phyloP scores from a whole-genome alignment of 2,329 filamentous ascomycete genomes.

The Ceratocystis cubensis region DNA sequence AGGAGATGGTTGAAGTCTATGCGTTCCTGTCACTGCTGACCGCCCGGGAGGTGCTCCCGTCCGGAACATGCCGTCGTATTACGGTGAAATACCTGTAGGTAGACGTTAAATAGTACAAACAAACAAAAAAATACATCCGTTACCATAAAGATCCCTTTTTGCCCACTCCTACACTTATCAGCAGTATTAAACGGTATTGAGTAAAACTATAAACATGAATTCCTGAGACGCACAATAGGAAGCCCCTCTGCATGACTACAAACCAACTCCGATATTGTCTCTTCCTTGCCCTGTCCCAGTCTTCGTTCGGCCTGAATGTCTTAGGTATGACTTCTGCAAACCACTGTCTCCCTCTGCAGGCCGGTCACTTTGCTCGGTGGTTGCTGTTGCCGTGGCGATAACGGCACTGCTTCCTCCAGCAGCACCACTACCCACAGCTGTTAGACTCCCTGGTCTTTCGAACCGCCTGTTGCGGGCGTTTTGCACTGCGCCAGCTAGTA shows the following conservation, averaged over 20 bases:
- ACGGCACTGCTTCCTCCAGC: neutral
- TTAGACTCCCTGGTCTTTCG: slow-evolving; percentile 5
- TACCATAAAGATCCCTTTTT: too few species aligned
- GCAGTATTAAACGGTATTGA: neutral
- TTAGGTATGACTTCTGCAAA: neutral
- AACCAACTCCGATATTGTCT: neutral
- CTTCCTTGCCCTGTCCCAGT: neutral
- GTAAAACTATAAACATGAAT: neutral
- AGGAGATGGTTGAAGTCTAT: too few species aligned
- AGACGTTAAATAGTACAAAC: too few species aligned
- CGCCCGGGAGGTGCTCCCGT: too few species aligned
- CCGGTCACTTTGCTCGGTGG: neutral
- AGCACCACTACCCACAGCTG: neutral
- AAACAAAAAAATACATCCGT: too few species aligned
- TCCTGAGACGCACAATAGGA: neutral
- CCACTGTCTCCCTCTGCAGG: neutral
- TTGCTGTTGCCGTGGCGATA: neutral
- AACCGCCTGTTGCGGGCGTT: neutral
- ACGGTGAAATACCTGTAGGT: too few species aligned
- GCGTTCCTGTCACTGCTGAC: too few species aligned
- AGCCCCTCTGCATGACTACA: neutral
- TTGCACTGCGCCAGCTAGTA: slow-evolving; percentile 7
- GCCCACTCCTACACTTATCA: neutral
- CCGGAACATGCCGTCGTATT: too few species aligned
- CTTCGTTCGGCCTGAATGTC: neutral